phyloP scores from a whole-genome alignment of 805 yeast species.

The Lipomyces yamadae region DNA sequence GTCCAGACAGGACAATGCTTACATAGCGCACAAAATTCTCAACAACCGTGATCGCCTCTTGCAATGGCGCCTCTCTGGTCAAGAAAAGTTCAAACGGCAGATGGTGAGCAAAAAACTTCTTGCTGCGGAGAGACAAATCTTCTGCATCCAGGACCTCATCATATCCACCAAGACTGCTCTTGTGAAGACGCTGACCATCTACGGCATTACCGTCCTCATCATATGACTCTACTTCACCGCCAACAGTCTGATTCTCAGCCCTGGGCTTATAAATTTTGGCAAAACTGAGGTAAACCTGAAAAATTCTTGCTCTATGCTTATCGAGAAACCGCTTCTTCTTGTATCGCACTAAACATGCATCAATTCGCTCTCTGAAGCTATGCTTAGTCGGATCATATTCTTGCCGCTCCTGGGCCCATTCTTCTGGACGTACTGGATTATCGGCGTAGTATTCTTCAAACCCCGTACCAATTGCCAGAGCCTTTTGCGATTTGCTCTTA shows the following conservation, averaged over 20 bases:
- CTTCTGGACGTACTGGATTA: conserved; percentile 17
- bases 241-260: not conserved
- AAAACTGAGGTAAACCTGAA: conserved; percentile 9
- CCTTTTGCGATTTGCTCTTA: conserved; percentile 8
- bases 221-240: not conserved
- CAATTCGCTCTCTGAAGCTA: conserved; percentile 14
- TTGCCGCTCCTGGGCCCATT: conserved; percentile 10
- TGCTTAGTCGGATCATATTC: conserved; percentile 1
- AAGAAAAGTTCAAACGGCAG: not conserved
- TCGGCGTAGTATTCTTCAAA: conserved; percentile 19
- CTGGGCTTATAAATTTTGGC: conserved; percentile 11
- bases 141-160: conserved; percentile 11
- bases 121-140: conserved; percentile 3
- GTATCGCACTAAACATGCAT: conserved; percentile 2
- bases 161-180: not conserved
- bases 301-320: conserved; percentile 5
- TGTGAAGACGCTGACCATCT: not conserved
- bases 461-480: conserved; percentile 15
- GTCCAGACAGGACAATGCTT: not conserved
- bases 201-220: not conserved
- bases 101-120: conserved; percentile 14
- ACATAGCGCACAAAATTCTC: conserved; percentile 20
- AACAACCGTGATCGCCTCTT: conserved; percentile 16
- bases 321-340: conserved; percentile 15
- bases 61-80: not conserved